Evolutionary conservation across 768 basidiomycete species (phyloP), one percentile per base, ranked within the genome.

Genomic region (Russula olivacea): DNA sequence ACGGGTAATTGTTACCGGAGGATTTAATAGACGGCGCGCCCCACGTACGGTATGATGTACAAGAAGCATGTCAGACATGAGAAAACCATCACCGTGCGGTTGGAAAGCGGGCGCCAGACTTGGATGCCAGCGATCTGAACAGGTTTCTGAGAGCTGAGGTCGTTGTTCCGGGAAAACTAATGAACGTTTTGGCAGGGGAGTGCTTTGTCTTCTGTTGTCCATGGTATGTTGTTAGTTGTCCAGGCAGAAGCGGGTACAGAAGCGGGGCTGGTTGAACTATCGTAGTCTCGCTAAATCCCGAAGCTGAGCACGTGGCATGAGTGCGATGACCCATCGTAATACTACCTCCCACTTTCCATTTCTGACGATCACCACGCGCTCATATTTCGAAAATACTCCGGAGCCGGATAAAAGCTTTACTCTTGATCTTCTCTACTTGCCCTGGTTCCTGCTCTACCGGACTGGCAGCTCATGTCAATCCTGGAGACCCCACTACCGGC

Each of bases 21-120:
- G 23, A 25, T 25, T 41, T 49, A 15, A 49, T 48, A 34, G 30
- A 32, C 63, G 53, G 50, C 58, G 41, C 53, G 32, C 28, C 38
- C 53, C 36, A 41, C 40, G 47, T 58, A 63, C n/a, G 45, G 56
- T 59, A 47, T 64, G 63, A 55, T 55, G 63, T 64, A 60, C 52
- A 59, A 59, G 63, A 64, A 59, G 58, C 51, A 51, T 21, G 57
- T 53, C 57, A 63, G 23, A 23, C 49, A 48, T 45, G 51, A 58
- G 56, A 58, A 53, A 55, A 51, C 25, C 11, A 59, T 55, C 45
- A 40, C n/a, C 32, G 54, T 64, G 63, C 63, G 63, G 63, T 41
- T 60, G 30, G 48, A 64, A 48, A 59, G 58, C 63, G 63, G 63
- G n/a, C 43, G 17, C 41, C 51, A 48, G 17, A 36, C 34, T 28